Conservation (phyloP, 148 eudicot species). For the Polygonum aviculare region DNA sequence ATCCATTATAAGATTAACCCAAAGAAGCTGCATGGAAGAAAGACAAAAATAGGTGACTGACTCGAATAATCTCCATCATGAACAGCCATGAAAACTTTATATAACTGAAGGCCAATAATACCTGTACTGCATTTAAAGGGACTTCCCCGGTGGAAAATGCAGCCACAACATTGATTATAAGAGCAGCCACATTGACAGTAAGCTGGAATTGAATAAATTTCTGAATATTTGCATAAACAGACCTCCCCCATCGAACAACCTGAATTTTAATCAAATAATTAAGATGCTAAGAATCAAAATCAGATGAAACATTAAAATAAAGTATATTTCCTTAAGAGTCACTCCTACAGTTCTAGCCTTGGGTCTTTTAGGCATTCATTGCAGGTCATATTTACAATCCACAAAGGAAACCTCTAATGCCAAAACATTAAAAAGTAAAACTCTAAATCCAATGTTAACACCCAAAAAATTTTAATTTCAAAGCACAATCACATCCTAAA, state of each 20-base stretch:
- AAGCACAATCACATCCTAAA: no score
- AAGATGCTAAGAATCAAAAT: background rate
- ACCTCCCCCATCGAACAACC: slow-evolving; percentile 98
- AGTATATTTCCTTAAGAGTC: background rate
- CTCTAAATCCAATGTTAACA: background rate
- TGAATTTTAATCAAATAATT: slow-evolving; percentile 21
- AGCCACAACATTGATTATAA: slow-evolving; percentile 85
- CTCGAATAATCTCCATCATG: background rate
- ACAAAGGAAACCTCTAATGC: background rate
- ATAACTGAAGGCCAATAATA: slow-evolving; percentile 16
- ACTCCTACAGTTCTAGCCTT: background rate
- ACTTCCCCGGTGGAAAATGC: slow-evolving; percentile 81
- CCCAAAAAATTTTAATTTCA: background rate
- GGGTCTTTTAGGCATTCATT: background rate
- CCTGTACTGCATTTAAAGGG: slow-evolving; percentile 93
- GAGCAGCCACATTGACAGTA: slow-evolving; percentile 93
- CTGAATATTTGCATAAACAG: slow-evolving; percentile 91
- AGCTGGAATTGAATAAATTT: slow-evolving; percentile 94
- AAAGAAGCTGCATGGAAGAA: slow-evolving; percentile 57
- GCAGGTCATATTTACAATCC: background rate
- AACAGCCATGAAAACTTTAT: background rate
- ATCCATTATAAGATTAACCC: slow-evolving; percentile 98
- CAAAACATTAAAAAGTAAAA: background rate
- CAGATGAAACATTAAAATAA: background rate
- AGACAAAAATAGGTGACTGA: background rate